Evolutionary conservation across 1,139 yeast genomes (phyloP), one percentile per base, ranked within the genome.

Genomic region (Trichomonascaceae sp.): DNA sequence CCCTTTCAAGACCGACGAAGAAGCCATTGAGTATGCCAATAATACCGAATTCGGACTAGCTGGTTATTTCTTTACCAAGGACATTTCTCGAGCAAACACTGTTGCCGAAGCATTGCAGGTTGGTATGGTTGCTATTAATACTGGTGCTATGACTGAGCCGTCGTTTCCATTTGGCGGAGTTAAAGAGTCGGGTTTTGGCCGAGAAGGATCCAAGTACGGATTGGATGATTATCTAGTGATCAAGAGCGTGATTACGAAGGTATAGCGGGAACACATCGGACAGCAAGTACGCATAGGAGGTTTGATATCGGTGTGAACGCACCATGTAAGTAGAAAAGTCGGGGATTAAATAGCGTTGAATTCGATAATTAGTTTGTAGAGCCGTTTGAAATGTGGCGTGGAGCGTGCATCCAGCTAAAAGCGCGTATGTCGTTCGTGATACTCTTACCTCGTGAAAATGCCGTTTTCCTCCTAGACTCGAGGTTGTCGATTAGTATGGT

Each of bases 101-200:
- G 80, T 87, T 41, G 79, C 87, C 57, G 95, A 86, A 66, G 84
- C 81, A 45, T 72, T 87, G 58, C 87, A 85, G 64, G 74, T 79
- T n/a, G 95, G 95, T 52, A 87, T 87, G 93, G 85, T 87, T 32
- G 85, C 90, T 36, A 81, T 84, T 60, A 87, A 87, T 73, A 82
- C 88, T 22, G 93, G 93, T 43, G 51, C 80, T 12, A 81, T 87
- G 64, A 80, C 88, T 27, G 95, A 87, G 64, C 78, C 82, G 44
- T 79, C 88, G 17, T 67, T 85, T 60, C 95, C 95, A 50, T 87
- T 87, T 65, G 95, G 95, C 32, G 95, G 95, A 59, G 77, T 86
- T 53, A 84, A 85, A 70, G 84, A 85, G 69, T 81, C 87, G 45
- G 95, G 95, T 0, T 84, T 85, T 63, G 95, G 95, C 52, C 82